A percentile compares a stretch with the other conserved stretches of the same genome.
Evolutionary conservation across 805 yeast genomes (phyloP).

Genomic region (Saccharomycopsis microspora): DNA sequence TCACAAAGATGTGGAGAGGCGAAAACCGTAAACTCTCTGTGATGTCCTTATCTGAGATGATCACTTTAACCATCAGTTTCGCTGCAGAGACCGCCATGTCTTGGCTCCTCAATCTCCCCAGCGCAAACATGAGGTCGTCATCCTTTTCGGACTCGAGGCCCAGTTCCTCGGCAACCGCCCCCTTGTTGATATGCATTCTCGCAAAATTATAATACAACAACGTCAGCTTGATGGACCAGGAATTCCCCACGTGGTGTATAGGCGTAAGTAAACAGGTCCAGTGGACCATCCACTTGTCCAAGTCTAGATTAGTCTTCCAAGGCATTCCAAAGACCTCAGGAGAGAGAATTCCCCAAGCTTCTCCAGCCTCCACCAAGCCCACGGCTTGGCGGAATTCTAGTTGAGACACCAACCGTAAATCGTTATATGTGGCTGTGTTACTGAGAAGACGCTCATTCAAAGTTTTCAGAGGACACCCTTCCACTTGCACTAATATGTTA

Average conservation of each 20-base stretch:
- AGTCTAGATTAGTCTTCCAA: slow-evolving; percentile 50
- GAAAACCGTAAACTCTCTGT: slow-evolving; percentile 44
- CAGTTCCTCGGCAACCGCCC: not conserved
- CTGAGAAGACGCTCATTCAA: slow-evolving; percentile 17
- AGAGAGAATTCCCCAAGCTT: slow-evolving; percentile 48
- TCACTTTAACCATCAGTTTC: slow-evolving; percentile 45
- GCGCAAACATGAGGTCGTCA: not conserved
- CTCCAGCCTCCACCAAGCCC: slow-evolving; percentile 41
- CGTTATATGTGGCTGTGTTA: slow-evolving; percentile 24
- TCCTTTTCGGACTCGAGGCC: not conserved
- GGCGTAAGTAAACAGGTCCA: slow-evolving; percentile 66
- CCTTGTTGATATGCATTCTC: slow-evolving; percentile 50
- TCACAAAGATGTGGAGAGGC: slow-evolving; percentile 63
- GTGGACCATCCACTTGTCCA: slow-evolving; percentile 72
- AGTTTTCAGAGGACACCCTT: slow-evolving; percentile 4
- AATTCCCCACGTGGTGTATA: slow-evolving; percentile 31
- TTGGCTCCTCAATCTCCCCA: slow-evolving; percentile 3
- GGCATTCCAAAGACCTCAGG: slow-evolving; percentile 60
- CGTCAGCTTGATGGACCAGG: slow-evolving; percentile 63
- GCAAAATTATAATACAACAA: slow-evolving; percentile 65
- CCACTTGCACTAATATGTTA: slow-evolving; percentile 18
- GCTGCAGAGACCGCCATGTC: slow-evolving; percentile 55
- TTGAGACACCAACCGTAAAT: slow-evolving; percentile 53
- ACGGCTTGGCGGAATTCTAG: slow-evolving; percentile 62
- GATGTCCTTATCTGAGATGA: slow-evolving; percentile 48